Conservation (phyloP, 2,329 filamentous ascomycete species). For the Xylaria sp. region DNA sequence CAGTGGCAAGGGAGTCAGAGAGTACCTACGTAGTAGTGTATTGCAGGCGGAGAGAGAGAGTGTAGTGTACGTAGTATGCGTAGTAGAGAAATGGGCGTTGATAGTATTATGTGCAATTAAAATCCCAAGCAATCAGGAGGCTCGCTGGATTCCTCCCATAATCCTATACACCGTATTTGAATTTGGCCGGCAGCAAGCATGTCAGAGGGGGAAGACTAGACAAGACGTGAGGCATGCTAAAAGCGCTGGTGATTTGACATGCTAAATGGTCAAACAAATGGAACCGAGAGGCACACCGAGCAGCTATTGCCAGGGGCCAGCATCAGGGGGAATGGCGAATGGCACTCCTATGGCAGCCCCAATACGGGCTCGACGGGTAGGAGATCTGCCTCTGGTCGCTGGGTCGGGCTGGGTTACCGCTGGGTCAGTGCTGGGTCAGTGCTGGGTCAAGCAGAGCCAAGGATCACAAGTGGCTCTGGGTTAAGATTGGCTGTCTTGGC, state of each 20-base stretch:
- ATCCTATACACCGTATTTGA: constrained; percentile 26
- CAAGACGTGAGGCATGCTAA: neutral
- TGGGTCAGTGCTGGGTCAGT: neutral
- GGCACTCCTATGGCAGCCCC: neutral
- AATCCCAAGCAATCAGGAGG: constrained; percentile 23
- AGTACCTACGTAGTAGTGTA: neutral
- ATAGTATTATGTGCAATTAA: constrained; percentile 2
- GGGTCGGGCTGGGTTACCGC: neutral
- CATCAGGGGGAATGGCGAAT: constrained; percentile 3
- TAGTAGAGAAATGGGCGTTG: too few relatives aligned
- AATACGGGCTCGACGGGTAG: constrained; percentile 23
- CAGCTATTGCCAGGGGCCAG: constrained; percentile 12
- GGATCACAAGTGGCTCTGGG: constrained; percentile 26
- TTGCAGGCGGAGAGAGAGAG: neutral
- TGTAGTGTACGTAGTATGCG: too few relatives aligned
- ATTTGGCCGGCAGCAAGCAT: constrained; percentile 18
- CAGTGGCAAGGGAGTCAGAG: neutral
- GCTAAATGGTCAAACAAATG: constrained; percentile 33
- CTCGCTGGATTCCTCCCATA: neutral
- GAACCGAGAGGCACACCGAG: constrained; percentile 37
- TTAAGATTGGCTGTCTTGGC: constrained; percentile 39
- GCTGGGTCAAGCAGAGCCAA: constrained; percentile 16
- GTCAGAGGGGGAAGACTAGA: constrained; percentile 22
- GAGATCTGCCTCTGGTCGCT: constrained; percentile 32
- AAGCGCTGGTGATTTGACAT: constrained; percentile 20